These are phyloP conservation scores for Schrenkiella parvula DNA, from an alignment of 345 rosid species.

Conservation along the genomic window DNA sequence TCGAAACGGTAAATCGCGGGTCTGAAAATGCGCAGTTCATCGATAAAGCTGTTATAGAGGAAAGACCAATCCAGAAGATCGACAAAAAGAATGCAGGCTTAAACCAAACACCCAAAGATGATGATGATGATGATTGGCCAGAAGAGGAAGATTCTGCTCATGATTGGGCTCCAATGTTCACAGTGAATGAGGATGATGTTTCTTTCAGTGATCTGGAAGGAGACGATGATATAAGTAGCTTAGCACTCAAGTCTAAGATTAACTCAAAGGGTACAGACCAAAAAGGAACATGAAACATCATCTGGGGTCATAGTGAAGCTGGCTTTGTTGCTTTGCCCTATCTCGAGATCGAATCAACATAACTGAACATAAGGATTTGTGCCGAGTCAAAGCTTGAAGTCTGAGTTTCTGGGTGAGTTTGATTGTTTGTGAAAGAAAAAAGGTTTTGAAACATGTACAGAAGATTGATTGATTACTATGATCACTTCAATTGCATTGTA, in stretches of 20 bases:
- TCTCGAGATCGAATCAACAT: slow-evolving; percentile 11
- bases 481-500: slow-evolving; percentile 20
- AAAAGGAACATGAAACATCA: slow-evolving; percentile 12
- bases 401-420: slow-evolving; percentile 13
- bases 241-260: slow-evolving; percentile 33
- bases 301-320: not conserved
- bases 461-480: slow-evolving; percentile 5
- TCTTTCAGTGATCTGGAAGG: slow-evolving; percentile 98
- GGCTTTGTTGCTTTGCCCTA: slow-evolving; percentile 14
- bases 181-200: slow-evolving; percentile 86
- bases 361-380: slow-evolving; percentile 25
- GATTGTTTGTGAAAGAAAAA: slow-evolving; percentile 25
- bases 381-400: slow-evolving; percentile 26
- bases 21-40: slow-evolving; percentile 51
- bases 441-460: slow-evolving; percentile 39
- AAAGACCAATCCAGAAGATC: slow-evolving; percentile 37
- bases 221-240: slow-evolving; percentile 53
- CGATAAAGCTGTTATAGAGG: slow-evolving; percentile 73
- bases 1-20: slow-evolving; percentile 48
- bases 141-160: slow-evolving; percentile 63
- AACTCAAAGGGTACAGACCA: not conserved
- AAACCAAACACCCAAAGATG: slow-evolving; percentile 36
- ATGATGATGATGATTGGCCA: slow-evolving; percentile 92
- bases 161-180: slow-evolving; percentile 40
- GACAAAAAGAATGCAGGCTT: slow-evolving; percentile 32